These are phyloP conservation scores for Talaromyces ruber DNA, from an alignment of 495 filamentous ascomycete genomes.

Conservation along the genomic window DNA sequence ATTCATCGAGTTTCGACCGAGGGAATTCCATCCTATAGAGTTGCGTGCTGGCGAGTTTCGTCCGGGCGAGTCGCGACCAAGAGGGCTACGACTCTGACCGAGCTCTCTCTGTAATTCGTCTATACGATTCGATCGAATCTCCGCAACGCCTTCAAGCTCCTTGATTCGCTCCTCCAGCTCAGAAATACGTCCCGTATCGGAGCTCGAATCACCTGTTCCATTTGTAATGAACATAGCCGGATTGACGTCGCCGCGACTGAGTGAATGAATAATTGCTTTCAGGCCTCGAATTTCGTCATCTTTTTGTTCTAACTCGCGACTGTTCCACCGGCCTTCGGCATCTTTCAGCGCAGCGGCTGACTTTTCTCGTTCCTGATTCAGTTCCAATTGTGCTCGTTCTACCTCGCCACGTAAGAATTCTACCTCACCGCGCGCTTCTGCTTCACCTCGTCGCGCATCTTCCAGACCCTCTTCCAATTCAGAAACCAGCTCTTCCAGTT, in stretches of 20 bases:
- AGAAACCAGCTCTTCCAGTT: constrained; percentile 90
- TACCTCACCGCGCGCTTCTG: constrained; percentile 91
- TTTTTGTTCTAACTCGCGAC: constrained; percentile 78
- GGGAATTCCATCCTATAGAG: constrained; percentile 13
- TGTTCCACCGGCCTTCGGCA: constrained; percentile 37
- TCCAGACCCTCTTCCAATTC: constrained; percentile 96
- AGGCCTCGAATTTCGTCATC: constrained; percentile 95
- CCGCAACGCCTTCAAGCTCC: constrained; percentile 61
- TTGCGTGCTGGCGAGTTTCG: constrained; percentile 6
- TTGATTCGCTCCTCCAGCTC: constrained; percentile 66
- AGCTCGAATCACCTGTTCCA: constrained; percentile 10
- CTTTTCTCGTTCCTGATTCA: constrained; percentile 84
- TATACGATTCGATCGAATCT: constrained; percentile 66
- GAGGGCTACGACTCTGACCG: constrained; percentile 42
- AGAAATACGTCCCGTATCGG: constrained; percentile 25
- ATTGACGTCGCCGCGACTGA: constrained; percentile 61
- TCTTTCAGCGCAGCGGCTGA: constrained; percentile 55
- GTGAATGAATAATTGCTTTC: constrained; percentile 94
- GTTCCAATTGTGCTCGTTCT: constrained; percentile 82
- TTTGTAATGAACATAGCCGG: constrained; percentile 20
- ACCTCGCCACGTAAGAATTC: constrained; percentile 96
- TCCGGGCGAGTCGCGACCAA: constrained; percentile 13
- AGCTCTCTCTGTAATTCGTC: constrained; percentile 88
- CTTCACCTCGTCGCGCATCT: constrained; percentile 92
- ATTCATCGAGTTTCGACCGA: constrained; percentile 3